These are phyloP conservation scores for Heliamphora exappendiculata DNA, from an alignment of 148 eudicot genomes.

Conservation along the genomic window DNA sequence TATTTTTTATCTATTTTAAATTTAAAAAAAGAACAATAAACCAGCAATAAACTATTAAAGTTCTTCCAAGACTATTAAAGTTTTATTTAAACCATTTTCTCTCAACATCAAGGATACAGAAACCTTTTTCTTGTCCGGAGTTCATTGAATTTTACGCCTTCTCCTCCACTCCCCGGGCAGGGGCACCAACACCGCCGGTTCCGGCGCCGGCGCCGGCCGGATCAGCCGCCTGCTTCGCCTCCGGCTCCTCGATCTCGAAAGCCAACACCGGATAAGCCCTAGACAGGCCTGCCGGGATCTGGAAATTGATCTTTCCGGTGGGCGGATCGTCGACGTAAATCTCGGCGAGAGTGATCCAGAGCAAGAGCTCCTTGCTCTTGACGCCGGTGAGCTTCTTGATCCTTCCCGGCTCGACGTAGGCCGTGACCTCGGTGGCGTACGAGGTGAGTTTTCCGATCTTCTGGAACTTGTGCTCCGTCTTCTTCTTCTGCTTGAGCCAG, in stretches of 20 bases:
- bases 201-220: not conserved
- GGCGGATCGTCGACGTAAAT: conserved; percentile 28
- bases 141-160: not conserved
- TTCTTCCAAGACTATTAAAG: too few species aligned
- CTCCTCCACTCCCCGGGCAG: not conserved
- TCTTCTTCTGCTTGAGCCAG: conserved; percentile 68
- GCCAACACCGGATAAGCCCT: conserved; percentile 42
- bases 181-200: not conserved
- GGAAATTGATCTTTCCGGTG: conserved; percentile 36
- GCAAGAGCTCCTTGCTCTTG: conserved; percentile 58
- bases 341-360: conserved; percentile 54
- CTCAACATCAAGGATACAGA: too few species aligned
- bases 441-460: conserved; percentile 38
- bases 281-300: conserved; percentile 26
- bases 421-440: conserved; percentile 59
- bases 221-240: not conserved
- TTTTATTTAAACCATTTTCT: too few species aligned
- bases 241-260: conserved; percentile 27
- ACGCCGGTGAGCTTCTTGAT: conserved; percentile 60
- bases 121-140: too few species aligned
- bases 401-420: conserved; percentile 44
- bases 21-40: too few species aligned
- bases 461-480: conserved; percentile 49
- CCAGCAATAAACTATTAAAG: too few species aligned
- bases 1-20: too few species aligned